phyloP scores from a whole-genome alignment of 2,329 filamentous ascomycete species.

The Hypomyces rosellus region DNA sequence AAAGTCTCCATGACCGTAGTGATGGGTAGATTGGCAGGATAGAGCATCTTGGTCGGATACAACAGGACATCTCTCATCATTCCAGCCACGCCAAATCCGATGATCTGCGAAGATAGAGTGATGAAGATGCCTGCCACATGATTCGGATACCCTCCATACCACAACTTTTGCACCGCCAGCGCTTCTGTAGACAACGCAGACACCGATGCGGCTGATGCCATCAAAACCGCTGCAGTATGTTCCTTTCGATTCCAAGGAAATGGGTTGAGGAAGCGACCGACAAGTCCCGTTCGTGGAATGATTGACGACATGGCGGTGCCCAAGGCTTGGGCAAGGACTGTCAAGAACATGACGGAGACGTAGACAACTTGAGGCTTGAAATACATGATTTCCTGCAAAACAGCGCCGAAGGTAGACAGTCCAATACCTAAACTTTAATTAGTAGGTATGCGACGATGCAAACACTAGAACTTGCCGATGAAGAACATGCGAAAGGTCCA shows the following conservation, averaged over 20 bases:
- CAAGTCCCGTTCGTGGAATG: slow-evolving; percentile 12
- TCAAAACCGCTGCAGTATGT: slow-evolving; percentile 32
- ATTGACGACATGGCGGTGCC: slow-evolving; percentile 4
- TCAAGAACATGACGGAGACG: slow-evolving; percentile 20
- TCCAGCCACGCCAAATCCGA: slow-evolving; percentile 44
- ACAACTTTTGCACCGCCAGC: slow-evolving; percentile 40
- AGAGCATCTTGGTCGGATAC: slow-evolving; percentile 40
- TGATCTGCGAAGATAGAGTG: slow-evolving; percentile 40
- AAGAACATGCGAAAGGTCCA: slow-evolving; percentile 19
- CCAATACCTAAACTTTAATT: slow-evolving; percentile 13
- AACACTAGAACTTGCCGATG: slow-evolving; percentile 14
- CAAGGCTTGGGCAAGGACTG: slow-evolving; percentile 13
- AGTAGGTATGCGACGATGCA: background rate
- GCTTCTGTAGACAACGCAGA: slow-evolving; percentile 28
- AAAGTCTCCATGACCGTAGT: slow-evolving; percentile 24
- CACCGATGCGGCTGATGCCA: slow-evolving; percentile 35
- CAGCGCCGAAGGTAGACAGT: slow-evolving; percentile 16
- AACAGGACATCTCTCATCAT: slow-evolving; percentile 39
- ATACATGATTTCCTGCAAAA: slow-evolving; percentile 20
- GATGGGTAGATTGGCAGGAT: slow-evolving; percentile 23
- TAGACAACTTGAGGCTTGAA: slow-evolving; percentile 19
- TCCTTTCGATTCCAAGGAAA: slow-evolving; percentile 22
- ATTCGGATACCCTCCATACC: slow-evolving; percentile 35
- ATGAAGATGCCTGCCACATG: slow-evolving; percentile 37
- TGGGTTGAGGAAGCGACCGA: slow-evolving; percentile 15